Evolutionary conservation across 345 rosid genomes (phyloP), one percentile per base, ranked within the genome.

Genomic region (Citrus mangshanensis): DNA sequence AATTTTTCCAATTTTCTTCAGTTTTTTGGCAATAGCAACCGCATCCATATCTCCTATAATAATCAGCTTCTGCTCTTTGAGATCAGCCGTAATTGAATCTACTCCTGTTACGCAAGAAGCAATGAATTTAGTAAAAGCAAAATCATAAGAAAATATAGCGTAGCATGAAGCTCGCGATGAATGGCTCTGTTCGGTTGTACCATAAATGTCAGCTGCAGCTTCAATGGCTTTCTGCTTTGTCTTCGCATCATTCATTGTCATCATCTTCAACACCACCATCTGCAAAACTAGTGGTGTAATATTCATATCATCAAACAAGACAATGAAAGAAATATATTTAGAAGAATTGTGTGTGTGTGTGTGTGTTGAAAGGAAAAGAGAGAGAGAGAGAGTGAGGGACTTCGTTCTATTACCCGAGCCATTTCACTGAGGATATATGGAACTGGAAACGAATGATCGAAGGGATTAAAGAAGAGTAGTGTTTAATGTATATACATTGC

Each of bases 151-250:
- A 40, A 40, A 40, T 40, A 9, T 9, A 40, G 46, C 46, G 12
- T 9, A 40, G 9, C 46, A 40, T 12, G 51, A 12, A 13, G 51
- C 18, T 46, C 4, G 5, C 10, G 51, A 46, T 46, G 51, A 46
- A 46, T 46, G 51, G 51, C 18, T 13, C 5, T 46, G 60, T 51
- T 49, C 3, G 6, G 19, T 64, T 1, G 21, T 78, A 83, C 87
- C 87, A 64, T 80, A 83, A 61, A 84, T 69, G 49, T 82, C 82
- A 51, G 84, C 86, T 25, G 75, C 82, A 49, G 85, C 87, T 61
- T 88, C 81, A 7, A 85, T 83, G 81, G 89, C 91, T 81, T 85
- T 88, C 81, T 78, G 80, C 87, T 80, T 86, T 2, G 86, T 84
- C 82, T 86, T 86, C 6, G 83, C 85, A 54, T 83, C 84, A 74